phyloP scores from a whole-genome alignment of 352 stramenopile genomes.

The Globisporangium solare region DNA sequence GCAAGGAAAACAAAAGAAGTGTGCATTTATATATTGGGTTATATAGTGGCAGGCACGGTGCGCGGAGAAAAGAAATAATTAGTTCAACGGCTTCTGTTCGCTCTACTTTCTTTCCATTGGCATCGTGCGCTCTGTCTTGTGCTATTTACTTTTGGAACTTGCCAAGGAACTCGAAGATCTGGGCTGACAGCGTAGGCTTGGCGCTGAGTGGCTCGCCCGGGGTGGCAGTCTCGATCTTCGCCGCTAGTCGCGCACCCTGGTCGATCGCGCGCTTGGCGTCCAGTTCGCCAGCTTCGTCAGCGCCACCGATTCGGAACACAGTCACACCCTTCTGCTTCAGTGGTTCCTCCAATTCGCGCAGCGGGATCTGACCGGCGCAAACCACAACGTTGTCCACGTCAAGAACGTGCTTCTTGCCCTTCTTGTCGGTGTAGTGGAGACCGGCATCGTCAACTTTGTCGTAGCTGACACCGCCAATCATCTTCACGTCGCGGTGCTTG shows the following conservation, averaged over 20 bases:
- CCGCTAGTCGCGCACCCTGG: slow-evolving; percentile 89
- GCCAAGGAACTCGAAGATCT: slow-evolving; percentile 44
- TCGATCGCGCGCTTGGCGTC: slow-evolving; percentile 98
- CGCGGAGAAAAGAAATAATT: neutral
- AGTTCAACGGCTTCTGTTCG: neutral
- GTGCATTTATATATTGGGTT: slow-evolving; percentile 8
- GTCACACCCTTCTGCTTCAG: slow-evolving; percentile 65
- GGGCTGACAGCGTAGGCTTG: slow-evolving; percentile 31
- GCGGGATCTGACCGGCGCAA: slow-evolving; percentile 93
- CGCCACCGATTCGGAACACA: slow-evolving; percentile 94
- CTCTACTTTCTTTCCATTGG: neutral
- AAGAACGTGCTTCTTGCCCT: slow-evolving; percentile 78
- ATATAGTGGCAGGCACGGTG: neutral
- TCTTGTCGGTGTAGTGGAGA: slow-evolving; percentile 91
- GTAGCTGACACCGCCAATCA: slow-evolving; percentile 93
- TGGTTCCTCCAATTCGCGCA: slow-evolving; percentile 85
- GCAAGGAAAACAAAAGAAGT: slow-evolving; percentile 3
- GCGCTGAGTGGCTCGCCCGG: slow-evolving; percentile 55
- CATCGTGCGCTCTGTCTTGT: neutral
- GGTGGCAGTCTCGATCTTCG: slow-evolving; percentile 75
- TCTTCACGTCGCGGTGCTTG: slow-evolving; percentile 89
- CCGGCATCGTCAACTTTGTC: slow-evolving; percentile 93
- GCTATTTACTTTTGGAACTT: slow-evolving; percentile 43
- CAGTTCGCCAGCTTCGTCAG: slow-evolving; percentile 92
- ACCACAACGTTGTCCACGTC: slow-evolving; percentile 95